Evolutionary conservation across 495 filamentous ascomycete species (phyloP).

Genomic region (Aspergillus panamensis): DNA sequence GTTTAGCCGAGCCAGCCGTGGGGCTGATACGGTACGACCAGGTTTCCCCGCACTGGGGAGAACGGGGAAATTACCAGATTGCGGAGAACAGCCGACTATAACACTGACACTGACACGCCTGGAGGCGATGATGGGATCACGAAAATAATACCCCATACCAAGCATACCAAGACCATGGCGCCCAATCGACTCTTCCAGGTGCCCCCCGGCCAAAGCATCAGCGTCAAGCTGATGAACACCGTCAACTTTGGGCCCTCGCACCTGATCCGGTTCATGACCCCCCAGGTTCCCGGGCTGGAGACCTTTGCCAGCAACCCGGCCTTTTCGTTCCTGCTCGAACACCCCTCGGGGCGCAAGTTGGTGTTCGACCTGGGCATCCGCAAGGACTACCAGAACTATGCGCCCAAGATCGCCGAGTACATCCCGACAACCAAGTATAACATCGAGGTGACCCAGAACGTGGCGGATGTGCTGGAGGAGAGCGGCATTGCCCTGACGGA

Average conservation of each 20-base stretch:
- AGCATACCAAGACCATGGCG: conserved; percentile 1
- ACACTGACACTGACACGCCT: too few relatives aligned
- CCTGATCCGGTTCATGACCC: conserved; percentile 23
- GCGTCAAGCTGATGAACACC: conserved; percentile 21
- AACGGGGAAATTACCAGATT: not conserved
- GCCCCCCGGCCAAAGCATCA: conserved; percentile 28
- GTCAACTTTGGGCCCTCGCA: conserved; percentile 25
- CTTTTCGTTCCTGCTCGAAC: conserved; percentile 24
- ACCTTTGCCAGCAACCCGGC: conserved; percentile 19
- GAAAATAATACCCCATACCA: not conserved
- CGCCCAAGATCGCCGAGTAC: conserved; percentile 8
- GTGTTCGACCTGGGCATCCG: conserved; percentile 12
- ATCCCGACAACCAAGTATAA: conserved; percentile 10
- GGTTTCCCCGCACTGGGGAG: not conserved
- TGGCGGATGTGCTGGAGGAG: conserved; percentile 10
- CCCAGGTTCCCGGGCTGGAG: conserved; percentile 21
- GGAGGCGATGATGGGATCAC: too few relatives aligned
- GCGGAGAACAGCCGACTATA: not conserved
- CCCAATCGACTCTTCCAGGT: conserved; percentile 30
- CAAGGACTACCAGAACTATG: conserved; percentile 14
- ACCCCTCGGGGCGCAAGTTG: conserved; percentile 18
- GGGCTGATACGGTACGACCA: not conserved
- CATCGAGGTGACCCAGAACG: conserved; percentile 2
- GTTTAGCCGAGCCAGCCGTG: not conserved
- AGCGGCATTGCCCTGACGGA: not conserved